These are phyloP conservation scores for Citrus inodora DNA, from an alignment of 345 rosid species.

Conservation along the genomic window DNA sequence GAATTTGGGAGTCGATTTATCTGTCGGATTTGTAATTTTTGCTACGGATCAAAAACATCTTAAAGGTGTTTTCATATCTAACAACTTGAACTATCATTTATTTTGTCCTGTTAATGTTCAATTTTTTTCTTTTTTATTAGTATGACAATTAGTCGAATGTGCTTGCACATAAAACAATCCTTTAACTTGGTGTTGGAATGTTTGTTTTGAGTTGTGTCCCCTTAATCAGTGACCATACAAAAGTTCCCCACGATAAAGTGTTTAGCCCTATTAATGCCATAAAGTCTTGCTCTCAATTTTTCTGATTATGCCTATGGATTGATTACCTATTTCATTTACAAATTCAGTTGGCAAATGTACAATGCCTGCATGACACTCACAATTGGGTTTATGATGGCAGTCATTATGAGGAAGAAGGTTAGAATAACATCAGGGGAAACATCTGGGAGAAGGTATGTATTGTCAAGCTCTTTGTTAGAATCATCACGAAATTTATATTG, in stretches of 20 bases:
- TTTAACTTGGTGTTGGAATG: neutral
- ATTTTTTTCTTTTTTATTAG: no score
- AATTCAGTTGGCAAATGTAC: slow-evolving; percentile 64
- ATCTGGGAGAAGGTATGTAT: no score
- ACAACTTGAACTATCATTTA: no score
- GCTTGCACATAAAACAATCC: neutral
- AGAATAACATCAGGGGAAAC: no score
- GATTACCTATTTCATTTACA: slow-evolving; percentile 7
- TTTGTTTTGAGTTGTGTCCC: neutral
- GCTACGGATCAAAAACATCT: no score
- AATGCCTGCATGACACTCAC: slow-evolving; percentile 75
- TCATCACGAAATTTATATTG: no score
- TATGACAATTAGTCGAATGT: neutral
- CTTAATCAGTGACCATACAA: neutral
- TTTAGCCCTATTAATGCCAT: neutral
- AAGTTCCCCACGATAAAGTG: neutral
- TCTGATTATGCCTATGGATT: neutral
- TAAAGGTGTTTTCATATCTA: no score
- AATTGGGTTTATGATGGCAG: slow-evolving; percentile 83
- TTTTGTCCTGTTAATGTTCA: no score
- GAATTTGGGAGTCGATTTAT: no score
- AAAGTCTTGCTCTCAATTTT: neutral
- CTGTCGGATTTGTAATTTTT: no score
- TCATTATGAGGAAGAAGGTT: no score
- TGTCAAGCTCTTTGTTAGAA: no score